Conservation (phyloP, 495 filamentous ascomycete species). For the Friedmanniomyces simplex region DNA sequence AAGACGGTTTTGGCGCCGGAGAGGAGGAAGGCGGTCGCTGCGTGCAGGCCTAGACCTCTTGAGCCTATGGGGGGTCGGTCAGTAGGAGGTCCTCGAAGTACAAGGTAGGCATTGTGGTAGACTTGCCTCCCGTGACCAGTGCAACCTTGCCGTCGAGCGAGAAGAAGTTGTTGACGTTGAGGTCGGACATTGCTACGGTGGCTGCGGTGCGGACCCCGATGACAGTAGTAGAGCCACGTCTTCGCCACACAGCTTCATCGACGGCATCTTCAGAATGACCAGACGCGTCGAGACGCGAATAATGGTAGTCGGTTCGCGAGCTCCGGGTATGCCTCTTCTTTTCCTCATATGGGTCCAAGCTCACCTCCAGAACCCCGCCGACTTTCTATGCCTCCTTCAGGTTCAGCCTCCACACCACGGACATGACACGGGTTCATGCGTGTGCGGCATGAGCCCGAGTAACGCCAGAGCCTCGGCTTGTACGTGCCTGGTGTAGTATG, state of each 20-base stretch:
- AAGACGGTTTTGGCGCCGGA: slow-evolving; percentile 33
- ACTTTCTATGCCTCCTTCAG: not conserved
- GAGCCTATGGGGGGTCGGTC: slow-evolving; percentile 22
- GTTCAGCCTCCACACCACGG: not conserved
- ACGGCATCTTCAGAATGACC: not conserved
- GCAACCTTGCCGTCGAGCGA: slow-evolving; percentile 37
- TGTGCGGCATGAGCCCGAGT: not conserved
- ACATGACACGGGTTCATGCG: not conserved
- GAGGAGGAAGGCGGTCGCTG: slow-evolving; percentile 36
- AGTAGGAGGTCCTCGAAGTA: not conserved
- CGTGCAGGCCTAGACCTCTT: slow-evolving; percentile 34
- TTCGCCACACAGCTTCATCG: not conserved
- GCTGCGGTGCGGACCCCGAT: not conserved
- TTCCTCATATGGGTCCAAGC: not conserved
- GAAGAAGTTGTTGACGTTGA: slow-evolving; percentile 31
- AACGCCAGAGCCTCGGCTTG: not conserved
- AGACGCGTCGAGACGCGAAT: not conserved
- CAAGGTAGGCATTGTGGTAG: not conserved
- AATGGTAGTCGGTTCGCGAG: not conserved
- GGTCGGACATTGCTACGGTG: slow-evolving; percentile 24
- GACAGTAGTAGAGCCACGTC: not conserved
- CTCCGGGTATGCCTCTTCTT: not conserved
- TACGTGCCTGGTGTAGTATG: not conserved
- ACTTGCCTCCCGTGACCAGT: slow-evolving; percentile 33
- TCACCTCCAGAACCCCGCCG: not conserved